These are phyloP conservation scores for Irpex sp. DNA, from an alignment of 1,284 basidiomycete genomes.

Conservation along the genomic window DNA sequence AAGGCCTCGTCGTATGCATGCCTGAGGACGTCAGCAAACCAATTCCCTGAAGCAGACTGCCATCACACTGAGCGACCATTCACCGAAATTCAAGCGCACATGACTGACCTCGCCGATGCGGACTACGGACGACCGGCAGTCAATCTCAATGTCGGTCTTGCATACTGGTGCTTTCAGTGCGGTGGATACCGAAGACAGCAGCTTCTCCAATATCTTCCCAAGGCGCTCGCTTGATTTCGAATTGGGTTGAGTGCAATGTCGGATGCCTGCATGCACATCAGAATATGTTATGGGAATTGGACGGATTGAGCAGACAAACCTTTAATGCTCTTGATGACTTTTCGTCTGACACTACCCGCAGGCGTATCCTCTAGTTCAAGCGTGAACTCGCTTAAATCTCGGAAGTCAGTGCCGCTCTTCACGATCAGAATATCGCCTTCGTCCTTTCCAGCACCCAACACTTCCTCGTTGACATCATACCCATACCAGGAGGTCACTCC, in stretches of 20 bases:
- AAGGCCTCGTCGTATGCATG: slow-evolving; percentile 85
- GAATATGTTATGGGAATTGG: background rate
- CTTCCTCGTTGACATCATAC: slow-evolving; percentile 51
- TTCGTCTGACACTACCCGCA: slow-evolving; percentile 60
- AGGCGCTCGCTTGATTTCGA: slow-evolving; percentile 60
- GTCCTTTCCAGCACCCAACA: slow-evolving; percentile 76
- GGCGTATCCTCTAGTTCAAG: slow-evolving; percentile 64
- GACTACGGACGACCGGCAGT: slow-evolving; percentile 75
- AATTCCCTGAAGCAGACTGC: slow-evolving; percentile 82
- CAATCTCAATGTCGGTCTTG: slow-evolving; percentile 64
- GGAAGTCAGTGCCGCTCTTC: slow-evolving; percentile 91
- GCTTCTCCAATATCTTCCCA: slow-evolving; percentile 55
- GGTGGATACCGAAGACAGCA: slow-evolving; percentile 71
- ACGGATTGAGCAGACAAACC: slow-evolving; percentile 37
- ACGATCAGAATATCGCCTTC: slow-evolving; percentile 69
- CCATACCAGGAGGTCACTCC: slow-evolving; percentile 71
- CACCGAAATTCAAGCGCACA: background rate
- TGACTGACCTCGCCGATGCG: slow-evolving; percentile 60
- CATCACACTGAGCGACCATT: background rate
- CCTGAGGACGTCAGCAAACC: slow-evolving; percentile 85
- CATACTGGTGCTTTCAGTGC: slow-evolving; percentile 75
- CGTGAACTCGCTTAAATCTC: slow-evolving; percentile 76
- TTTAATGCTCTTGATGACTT: slow-evolving; percentile 61
- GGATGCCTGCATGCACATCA: slow-evolving; percentile 44
- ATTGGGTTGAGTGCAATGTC: slow-evolving; percentile 59